Evolutionary conservation across 108 stramenopile species (phyloP).

Genomic region (Craspedostauros australis): DNA sequence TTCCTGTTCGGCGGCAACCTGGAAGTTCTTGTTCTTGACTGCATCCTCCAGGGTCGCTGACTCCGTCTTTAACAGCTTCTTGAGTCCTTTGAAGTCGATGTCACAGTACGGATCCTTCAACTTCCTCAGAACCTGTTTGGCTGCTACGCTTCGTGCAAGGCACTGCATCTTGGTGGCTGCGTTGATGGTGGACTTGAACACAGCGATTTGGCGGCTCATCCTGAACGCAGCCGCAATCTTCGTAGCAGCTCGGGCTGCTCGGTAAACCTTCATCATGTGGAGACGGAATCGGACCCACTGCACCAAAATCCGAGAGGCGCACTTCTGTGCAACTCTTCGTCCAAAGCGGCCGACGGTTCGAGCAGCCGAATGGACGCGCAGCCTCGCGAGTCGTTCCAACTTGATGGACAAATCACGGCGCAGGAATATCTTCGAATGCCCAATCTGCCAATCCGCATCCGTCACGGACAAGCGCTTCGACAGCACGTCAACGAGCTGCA

Average conservation of each 20-base stretch:
- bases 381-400: slow-evolving; percentile 68
- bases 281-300: slow-evolving; percentile 64
- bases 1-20: slow-evolving; percentile 60
- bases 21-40: slow-evolving; percentile 60
- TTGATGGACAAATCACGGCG: slow-evolving; percentile 78
- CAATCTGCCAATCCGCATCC: slow-evolving; percentile 88
- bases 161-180: slow-evolving; percentile 52
- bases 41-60: slow-evolving; percentile 51
- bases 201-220: slow-evolving; percentile 20
- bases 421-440: slow-evolving; percentile 84
- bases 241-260: slow-evolving; percentile 31
- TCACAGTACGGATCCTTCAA: slow-evolving; percentile 73
- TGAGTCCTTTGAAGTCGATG: slow-evolving; percentile 61
- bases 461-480: slow-evolving; percentile 71
- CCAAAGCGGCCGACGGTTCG: slow-evolving; percentile 62
- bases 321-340: slow-evolving; percentile 31
- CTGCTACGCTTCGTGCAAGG: slow-evolving; percentile 35
- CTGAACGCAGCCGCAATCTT: slow-evolving; percentile 49
- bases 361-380: slow-evolving; percentile 62
- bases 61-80: slow-evolving; percentile 43
- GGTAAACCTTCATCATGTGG: slow-evolving; percentile 36
- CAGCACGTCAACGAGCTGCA: slow-evolving; percentile 61
- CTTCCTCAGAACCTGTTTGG: slow-evolving; percentile 28
- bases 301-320: slow-evolving; percentile 46
- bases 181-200: slow-evolving; percentile 19